Evolutionary conservation across 805 yeast genomes (phyloP), one percentile per base, ranked within the genome.

Genomic region (Vanderwaltozyma tropicalis): DNA sequence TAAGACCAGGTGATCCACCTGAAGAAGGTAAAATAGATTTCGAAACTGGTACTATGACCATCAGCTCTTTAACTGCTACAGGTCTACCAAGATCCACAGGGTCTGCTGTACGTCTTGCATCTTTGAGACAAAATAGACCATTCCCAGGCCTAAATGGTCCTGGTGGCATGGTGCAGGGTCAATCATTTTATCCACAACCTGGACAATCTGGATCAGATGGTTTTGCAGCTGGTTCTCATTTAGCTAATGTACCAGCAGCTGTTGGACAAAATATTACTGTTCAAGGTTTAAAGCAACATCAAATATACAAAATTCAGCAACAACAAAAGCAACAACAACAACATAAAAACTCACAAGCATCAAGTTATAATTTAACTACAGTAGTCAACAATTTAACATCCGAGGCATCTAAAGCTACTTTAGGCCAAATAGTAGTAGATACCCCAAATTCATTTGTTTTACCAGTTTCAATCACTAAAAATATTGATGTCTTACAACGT

Each of bases 1-100:
- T 65, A 5, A 60, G 68, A 43, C 71, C 71, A 4, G 64, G 64
- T 26, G 71, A 63, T 32, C 62, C 67, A 26, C 53, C 62, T 4
- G 57, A 47, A 45, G 62, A 52, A 16, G 61, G 62, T 21, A 50
- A 52, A 36, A 45, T 58, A 15, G 62, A 59, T 41, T 50, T 46
- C 17, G 55, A 48, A 16, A 51, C 52, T 16, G 61, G 63, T 33
- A 55, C 62, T 5, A 40, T 59, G 8, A 31, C 24, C 2, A 36
- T 34, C 4, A n/a, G 26, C 13, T 27, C 19, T 5, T 18, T 31
- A 15, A 20, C 35, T 6, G 41, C 52, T 2, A 50, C 48, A 7
- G 42, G 52, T 8, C 34, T 49, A 15, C 52, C 57, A 4, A 52
- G 56, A 32, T 51, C 56, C 6, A 42, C 40, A 5, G 39, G 41